These are phyloP conservation scores for Lathyrus aphaca DNA, from an alignment of 306 rosid species.

Conservation along the genomic window DNA sequence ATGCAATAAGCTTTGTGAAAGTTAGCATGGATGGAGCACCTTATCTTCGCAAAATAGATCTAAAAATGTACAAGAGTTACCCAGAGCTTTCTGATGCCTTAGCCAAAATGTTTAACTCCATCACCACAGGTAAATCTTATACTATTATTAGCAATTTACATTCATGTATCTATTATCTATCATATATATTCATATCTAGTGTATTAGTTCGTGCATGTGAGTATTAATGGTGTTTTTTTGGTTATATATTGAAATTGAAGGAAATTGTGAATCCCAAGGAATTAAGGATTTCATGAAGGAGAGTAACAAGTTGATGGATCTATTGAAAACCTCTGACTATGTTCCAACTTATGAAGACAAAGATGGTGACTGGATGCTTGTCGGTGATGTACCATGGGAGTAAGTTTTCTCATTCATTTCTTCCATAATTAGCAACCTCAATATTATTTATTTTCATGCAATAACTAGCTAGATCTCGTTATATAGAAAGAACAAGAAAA, in stretches of 20 bases:
- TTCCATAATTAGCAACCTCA: background rate
- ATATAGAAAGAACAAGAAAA: no score
- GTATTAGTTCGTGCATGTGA: background rate
- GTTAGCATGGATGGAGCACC: conserved; percentile 99
- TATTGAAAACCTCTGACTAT: conserved; percentile 75
- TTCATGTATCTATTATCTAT: background rate
- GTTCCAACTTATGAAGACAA: conserved; percentile 92
- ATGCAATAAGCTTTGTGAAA: conserved; percentile 61
- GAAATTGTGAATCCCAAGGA: conserved; percentile 83
- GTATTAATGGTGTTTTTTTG: background rate
- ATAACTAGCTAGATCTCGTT: no score
- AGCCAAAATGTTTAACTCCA: conserved; percentile 78
- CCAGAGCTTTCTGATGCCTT: conserved; percentile 79
- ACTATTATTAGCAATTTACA: background rate
- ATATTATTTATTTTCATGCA: background rate
- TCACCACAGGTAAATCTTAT: conserved; percentile 61
- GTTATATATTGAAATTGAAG: conserved; percentile 37
- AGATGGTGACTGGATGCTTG: conserved; percentile 98
- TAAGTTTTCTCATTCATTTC: background rate
- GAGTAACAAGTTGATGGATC: conserved; percentile 85
- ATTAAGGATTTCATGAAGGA: conserved; percentile 87
- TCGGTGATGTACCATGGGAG: conserved; percentile 49
- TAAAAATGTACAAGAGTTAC: conserved; percentile 65
- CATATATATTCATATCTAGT: background rate
- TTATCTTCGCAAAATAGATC: conserved; percentile 87